Percentiles rank a stretch among this genome's conserved stretches.
phyloP scores from a whole-genome alignment of 1,139 yeast species.

The Yamadazyma jaroonii region DNA sequence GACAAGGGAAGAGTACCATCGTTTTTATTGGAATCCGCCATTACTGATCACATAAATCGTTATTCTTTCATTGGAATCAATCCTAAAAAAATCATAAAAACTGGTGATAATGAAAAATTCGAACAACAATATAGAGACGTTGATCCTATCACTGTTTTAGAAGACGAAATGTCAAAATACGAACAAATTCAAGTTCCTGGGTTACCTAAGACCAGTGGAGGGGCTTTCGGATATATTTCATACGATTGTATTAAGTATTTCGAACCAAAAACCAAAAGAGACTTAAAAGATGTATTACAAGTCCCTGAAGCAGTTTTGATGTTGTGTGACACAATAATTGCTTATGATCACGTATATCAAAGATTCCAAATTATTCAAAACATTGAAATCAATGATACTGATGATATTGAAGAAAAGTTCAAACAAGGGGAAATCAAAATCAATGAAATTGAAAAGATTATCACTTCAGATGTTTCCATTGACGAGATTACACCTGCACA shows the following conservation, averaged over 20 bases:
- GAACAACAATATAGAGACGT: slow-evolving; percentile 41
- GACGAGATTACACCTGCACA: slow-evolving; percentile 53
- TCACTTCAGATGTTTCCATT: slow-evolving; percentile 37
- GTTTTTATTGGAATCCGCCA: slow-evolving; percentile 83
- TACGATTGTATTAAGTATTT: slow-evolving; percentile 96
- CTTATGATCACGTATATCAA: slow-evolving; percentile 91
- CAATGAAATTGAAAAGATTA: slow-evolving; percentile 49
- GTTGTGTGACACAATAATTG: slow-evolving; percentile 87
- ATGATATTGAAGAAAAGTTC: slow-evolving; percentile 48
- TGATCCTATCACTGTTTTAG: slow-evolving; percentile 78
- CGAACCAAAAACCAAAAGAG: slow-evolving; percentile 82
- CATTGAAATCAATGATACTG: slow-evolving; percentile 47
- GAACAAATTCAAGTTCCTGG: slow-evolving; percentile 78
- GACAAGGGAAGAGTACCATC: slow-evolving; percentile 59
- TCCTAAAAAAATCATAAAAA: slow-evolving; percentile 77
- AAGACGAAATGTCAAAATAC: slow-evolving; percentile 62
- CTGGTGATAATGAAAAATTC: slow-evolving; percentile 54
- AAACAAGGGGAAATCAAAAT: slow-evolving; percentile 56
- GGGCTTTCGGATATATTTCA: slow-evolving; percentile 93
- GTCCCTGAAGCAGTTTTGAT: slow-evolving; percentile 90
- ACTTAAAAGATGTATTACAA: slow-evolving; percentile 71
- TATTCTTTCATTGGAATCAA: slow-evolving; percentile 86
- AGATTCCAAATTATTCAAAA: slow-evolving; percentile 88
- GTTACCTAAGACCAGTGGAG: slow-evolving; percentile 84
- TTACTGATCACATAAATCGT: slow-evolving; percentile 81